Conservation (phyloP, 2,329 filamentous ascomycete species). For the Colletotrichum kahawae region DNA sequence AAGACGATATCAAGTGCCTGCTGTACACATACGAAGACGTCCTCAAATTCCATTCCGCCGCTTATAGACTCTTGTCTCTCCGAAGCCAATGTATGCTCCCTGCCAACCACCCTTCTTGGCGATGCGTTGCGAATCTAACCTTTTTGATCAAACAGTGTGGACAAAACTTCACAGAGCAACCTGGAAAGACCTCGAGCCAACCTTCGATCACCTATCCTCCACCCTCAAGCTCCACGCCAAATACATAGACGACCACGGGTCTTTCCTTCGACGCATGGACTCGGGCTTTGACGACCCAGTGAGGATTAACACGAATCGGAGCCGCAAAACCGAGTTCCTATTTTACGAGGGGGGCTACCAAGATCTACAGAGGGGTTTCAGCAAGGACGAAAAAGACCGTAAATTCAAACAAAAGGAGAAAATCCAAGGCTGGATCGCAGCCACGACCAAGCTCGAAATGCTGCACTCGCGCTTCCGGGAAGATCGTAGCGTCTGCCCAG, state of each 20-base stretch:
- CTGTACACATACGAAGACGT: constrained; percentile 10
- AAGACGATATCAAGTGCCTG: not conserved
- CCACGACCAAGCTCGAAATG: not conserved
- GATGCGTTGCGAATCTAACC: no score
- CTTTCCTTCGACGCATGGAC: not conserved
- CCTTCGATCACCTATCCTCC: not conserved
- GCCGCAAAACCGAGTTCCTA: not conserved
- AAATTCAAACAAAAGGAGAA: not conserved
- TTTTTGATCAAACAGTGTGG: not conserved
- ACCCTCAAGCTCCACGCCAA: not conserved
- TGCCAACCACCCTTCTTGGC: no score
- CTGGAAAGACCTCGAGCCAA: constrained; percentile 4
- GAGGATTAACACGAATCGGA: not conserved
- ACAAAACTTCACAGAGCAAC: constrained; percentile 2
- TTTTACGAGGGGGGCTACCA: not conserved
- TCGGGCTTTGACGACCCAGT: not conserved
- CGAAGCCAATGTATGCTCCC: not conserved
- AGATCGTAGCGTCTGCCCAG: not conserved
- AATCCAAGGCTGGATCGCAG: constrained; percentile 1
- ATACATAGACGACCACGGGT: not conserved
- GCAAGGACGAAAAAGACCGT: not conserved
- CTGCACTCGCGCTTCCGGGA: not conserved
- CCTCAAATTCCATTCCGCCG: not conserved
- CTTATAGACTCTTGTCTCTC: constrained; percentile 10
- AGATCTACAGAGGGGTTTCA: not conserved